Percentiles rank a stretch among this genome's conserved stretches.
Conservation (phyloP, 1,284 basidiomycete species). For the Pseudozyma thailandica region DNA sequence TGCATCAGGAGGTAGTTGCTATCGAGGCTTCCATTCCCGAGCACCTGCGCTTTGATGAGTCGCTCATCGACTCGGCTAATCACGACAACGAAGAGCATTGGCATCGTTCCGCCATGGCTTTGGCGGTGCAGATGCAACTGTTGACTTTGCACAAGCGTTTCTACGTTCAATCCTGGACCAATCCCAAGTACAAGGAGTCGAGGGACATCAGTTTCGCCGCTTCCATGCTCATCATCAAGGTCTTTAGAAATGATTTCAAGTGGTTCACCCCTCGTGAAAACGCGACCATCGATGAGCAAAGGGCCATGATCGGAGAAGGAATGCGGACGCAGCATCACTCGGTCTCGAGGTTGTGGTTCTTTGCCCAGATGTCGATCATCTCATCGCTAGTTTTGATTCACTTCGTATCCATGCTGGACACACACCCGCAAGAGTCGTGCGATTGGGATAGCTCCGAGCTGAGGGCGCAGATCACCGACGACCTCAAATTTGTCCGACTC, state of each 20-base stretch:
- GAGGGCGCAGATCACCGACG: conserved; percentile 56
- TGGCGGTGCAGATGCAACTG: conserved; percentile 33
- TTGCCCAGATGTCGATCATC: conserved; percentile 57
- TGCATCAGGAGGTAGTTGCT: conserved; percentile 53
- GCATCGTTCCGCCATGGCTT: conserved; percentile 37
- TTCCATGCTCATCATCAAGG: conserved; percentile 51
- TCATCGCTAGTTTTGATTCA: conserved; percentile 56
- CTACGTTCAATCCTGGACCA: conserved; percentile 62
- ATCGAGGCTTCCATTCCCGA: conserved; percentile 44
- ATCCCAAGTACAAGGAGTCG: conserved; percentile 52
- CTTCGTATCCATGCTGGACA: conserved; percentile 57
- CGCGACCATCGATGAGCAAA: conserved; percentile 35
- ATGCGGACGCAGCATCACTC: conserved; percentile 48
- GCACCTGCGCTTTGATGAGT: conserved; percentile 43
- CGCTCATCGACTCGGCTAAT: conserved; percentile 41
- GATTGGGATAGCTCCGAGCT: conserved; percentile 51
- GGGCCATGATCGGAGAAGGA: conserved; percentile 38
- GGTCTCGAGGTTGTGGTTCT: conserved; percentile 53
- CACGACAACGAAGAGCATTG: conserved; percentile 24
- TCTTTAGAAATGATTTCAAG: conserved; percentile 58
- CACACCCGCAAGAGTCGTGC: conserved; percentile 49
- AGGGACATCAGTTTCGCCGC: conserved; percentile 56
- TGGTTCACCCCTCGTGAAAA: conserved; percentile 54
- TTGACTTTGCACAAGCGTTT: conserved; percentile 57
- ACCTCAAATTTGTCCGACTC: conserved; percentile 55